Conservation (phyloP, 2,329 filamentous ascomycete species). For the Botrytis sinoallii region DNA sequence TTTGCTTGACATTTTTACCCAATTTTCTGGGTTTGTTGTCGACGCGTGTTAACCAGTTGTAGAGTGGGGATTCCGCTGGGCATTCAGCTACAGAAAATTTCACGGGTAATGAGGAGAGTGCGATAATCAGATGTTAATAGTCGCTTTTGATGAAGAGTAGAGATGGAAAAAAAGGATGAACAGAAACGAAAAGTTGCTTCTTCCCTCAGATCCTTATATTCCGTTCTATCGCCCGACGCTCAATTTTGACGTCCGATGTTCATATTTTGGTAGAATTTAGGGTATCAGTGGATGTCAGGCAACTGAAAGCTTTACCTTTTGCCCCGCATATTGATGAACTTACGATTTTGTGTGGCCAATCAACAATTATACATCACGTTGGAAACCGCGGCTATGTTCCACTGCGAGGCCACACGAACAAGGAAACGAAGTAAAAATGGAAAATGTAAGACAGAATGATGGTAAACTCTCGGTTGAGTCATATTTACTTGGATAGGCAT, state of each 20-base stretch:
- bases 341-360: neutral
- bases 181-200: neutral
- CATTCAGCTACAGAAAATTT: neutral
- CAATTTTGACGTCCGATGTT: constrained; percentile 10
- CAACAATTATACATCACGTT: neutral
- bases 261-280: neutral
- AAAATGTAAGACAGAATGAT: neutral
- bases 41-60: neutral
- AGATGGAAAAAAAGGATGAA: neutral
- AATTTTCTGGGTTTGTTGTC: neutral
- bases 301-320: neutral
- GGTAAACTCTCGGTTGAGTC: neutral
- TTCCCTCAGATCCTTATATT: neutral
- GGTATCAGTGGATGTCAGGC: constrained; percentile 12
- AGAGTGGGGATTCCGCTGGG: neutral
- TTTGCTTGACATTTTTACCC: constrained; percentile 24
- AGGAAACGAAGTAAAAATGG: neutral
- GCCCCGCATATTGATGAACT: constrained; percentile 10
- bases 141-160: neutral
- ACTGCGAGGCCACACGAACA: constrained; percentile 1
- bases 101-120: neutral
- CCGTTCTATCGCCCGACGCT: neutral
- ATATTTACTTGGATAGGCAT: neutral
- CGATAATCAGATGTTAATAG: neutral
- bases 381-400: constrained; percentile 4